Percentiles rank a stretch among this genome's conserved stretches.
These are phyloP conservation scores for Yamadazyma takamatsuzukensis DNA, from an alignment of 805 yeast species.

Conservation along the genomic window DNA sequence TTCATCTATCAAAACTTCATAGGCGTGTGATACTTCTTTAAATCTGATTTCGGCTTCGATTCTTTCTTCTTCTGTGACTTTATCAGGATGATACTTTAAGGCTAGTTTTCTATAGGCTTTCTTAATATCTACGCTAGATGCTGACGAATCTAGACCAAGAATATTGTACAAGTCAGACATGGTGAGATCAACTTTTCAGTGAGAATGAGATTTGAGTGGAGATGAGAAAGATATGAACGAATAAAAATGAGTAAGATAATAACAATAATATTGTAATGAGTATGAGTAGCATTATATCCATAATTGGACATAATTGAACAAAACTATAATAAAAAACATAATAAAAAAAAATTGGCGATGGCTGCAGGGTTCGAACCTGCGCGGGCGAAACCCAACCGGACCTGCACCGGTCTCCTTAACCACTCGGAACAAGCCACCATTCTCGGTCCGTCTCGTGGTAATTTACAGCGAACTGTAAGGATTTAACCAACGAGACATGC, in stretches of 20 bases:
- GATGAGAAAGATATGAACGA: too few species aligned
- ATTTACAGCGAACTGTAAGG: too few species aligned
- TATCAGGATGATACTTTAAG: slow-evolving; percentile 83
- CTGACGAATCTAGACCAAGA: slow-evolving; percentile 63
- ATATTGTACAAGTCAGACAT: slow-evolving; percentile 52
- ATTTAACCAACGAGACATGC: too few species aligned
- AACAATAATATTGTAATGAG: too few species aligned
- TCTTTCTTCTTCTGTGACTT: slow-evolving; percentile 64
- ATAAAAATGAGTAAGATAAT: too few species aligned
- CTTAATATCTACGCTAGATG: slow-evolving; percentile 69
- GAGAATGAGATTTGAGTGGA: too few species aligned
- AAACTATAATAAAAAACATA: slow-evolving; percentile 4
- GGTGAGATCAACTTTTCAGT: too few species aligned
- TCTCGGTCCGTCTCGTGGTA: too few species aligned
- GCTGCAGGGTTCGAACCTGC: slow-evolving; percentile 79
- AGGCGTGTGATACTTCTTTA: slow-evolving; percentile 83
- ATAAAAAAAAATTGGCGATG: slow-evolving; percentile 48
- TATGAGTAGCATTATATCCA: too few species aligned
- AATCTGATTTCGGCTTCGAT: slow-evolving; percentile 72
- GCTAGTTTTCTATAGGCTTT: slow-evolving; percentile 86
- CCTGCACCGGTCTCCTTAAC: slow-evolving; percentile 77
- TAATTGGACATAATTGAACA: slow-evolving; percentile 1
- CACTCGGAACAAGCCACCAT: too few species aligned
- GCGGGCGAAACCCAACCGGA: slow-evolving; percentile 74
- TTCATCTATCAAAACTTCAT: slow-evolving; percentile 76